Percentiles rank a stretch among this genome's conserved stretches.
Conservation (phyloP, 2,329 filamentous ascomycete species). For the Microthyrium microscopicum region DNA sequence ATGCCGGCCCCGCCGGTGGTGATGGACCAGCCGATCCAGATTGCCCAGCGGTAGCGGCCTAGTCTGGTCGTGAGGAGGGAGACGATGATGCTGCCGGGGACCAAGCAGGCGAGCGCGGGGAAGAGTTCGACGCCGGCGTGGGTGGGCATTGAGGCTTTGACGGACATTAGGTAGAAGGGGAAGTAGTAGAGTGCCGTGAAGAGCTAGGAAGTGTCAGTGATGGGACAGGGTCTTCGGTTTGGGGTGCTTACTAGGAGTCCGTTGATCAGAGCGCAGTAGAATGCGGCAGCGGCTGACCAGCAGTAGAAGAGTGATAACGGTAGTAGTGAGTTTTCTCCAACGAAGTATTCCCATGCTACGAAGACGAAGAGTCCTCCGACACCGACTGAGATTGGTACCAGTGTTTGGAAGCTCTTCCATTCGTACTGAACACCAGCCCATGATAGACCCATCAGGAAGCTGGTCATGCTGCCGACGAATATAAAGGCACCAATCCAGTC, state of each 20-base stretch:
- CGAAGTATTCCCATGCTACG: slow-evolving; percentile 18
- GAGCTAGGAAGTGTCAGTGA: slow-evolving; percentile 15
- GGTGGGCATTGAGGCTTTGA: slow-evolving; percentile 18
- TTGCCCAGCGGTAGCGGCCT: slow-evolving; percentile 22
- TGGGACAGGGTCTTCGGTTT: neutral
- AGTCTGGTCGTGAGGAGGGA: slow-evolving; percentile 14
- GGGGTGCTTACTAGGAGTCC: slow-evolving; percentile 26
- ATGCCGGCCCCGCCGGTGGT: slow-evolving; percentile 21
- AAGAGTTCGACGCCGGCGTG: slow-evolving; percentile 23
- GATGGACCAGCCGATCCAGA: slow-evolving; percentile 26
- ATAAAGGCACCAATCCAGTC: slow-evolving; percentile 28
- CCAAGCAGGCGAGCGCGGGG: slow-evolving; percentile 19
- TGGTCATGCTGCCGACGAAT: slow-evolving; percentile 21
- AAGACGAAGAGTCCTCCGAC: slow-evolving; percentile 14
- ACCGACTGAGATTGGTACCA: slow-evolving; percentile 24
- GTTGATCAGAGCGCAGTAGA: slow-evolving; percentile 25
- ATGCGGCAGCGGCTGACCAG: slow-evolving; percentile 20
- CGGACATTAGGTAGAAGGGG: slow-evolving; percentile 24
- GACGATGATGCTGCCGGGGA: slow-evolving; percentile 15
- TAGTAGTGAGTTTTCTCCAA: slow-evolving; percentile 19
- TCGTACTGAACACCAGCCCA: slow-evolving; percentile 25
- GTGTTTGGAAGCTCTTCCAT: slow-evolving; percentile 23
- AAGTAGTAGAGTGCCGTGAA: slow-evolving; percentile 26
- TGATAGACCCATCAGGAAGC: slow-evolving; percentile 25
- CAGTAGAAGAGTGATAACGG: slow-evolving; percentile 25